Percentiles rank a stretch among this genome's conserved stretches.
These are phyloP conservation scores for Chalaropsis thielavioides DNA, from an alignment of 2,329 filamentous ascomycete species.

Conservation along the genomic window DNA sequence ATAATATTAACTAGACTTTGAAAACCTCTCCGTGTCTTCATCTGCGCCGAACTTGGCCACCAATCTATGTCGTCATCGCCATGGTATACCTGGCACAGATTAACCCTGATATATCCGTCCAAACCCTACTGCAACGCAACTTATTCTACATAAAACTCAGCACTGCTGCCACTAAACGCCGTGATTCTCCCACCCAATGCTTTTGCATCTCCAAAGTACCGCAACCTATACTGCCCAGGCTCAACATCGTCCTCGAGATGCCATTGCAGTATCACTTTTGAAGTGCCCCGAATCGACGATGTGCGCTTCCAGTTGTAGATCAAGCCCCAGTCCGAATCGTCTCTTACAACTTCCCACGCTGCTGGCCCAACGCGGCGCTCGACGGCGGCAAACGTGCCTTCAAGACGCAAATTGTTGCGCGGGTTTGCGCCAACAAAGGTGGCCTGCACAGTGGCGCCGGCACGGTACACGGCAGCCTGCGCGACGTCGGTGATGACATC, in stretches of 20 bases:
- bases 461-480: constrained; percentile 33
- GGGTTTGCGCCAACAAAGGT: constrained; percentile 81
- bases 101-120: neutral
- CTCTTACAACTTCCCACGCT: constrained; percentile 51
- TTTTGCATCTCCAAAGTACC: constrained; percentile 74
- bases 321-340: constrained; percentile 72
- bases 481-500: constrained; percentile 42
- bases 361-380: constrained; percentile 39
- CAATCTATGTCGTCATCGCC: too few relatives aligned
- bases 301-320: constrained; percentile 68
- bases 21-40: neutral
- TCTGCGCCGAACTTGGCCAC: too few relatives aligned
- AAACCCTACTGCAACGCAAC: neutral
- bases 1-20: neutral
- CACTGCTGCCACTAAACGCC: constrained; percentile 53
- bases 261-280: constrained; percentile 69
- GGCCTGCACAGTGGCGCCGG: constrained; percentile 48
- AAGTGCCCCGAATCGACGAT: constrained; percentile 54
- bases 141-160: constrained; percentile 29
- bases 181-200: constrained; percentile 45
- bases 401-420: constrained; percentile 69
- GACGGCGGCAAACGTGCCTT: constrained; percentile 61
- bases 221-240: constrained; percentile 55
- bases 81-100: too few relatives aligned
- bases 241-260: constrained; percentile 44